Percentiles rank a stretch among this genome's conserved stretches.
These are phyloP conservation scores for Ciborinia camelliae DNA, from an alignment of 2,329 filamentous ascomycete genomes.

Conservation along the genomic window DNA sequence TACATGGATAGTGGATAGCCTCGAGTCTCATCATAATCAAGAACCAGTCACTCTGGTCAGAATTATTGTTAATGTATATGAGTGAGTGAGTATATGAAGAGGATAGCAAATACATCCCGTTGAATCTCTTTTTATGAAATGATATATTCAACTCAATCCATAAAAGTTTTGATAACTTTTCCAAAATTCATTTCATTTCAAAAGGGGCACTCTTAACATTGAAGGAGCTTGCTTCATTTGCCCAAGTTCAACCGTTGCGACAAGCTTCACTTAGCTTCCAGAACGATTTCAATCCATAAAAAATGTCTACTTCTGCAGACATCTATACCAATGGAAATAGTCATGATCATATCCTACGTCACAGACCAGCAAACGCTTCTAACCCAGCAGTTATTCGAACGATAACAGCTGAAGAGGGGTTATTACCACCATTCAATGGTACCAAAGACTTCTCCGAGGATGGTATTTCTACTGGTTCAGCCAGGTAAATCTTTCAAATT, in stretches of 20 bases:
- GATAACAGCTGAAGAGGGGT: conserved; percentile 30
- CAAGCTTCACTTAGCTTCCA: background rate
- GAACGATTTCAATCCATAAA: conserved; percentile 11
- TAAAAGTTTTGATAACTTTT: background rate
- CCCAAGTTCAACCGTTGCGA: background rate
- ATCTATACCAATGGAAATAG: conserved; percentile 29
- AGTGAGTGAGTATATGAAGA: background rate
- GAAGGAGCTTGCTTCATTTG: background rate
- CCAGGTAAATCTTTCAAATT: background rate
- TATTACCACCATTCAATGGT: conserved; percentile 22
- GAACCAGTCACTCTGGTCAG: background rate
- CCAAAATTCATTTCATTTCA: conserved; percentile 6
- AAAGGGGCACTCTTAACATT: conserved; percentile 17
- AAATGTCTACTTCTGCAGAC: conserved; percentile 36
- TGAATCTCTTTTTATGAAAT: conserved; percentile 4
- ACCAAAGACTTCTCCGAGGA: conserved; percentile 24
- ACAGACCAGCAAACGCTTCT: conserved; percentile 31
- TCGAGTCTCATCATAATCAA: background rate
- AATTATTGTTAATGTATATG: background rate
- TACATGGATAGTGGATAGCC: no score
- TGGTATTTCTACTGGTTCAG: conserved; percentile 26
- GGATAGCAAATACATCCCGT: background rate
- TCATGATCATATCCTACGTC: conserved; percentile 37
- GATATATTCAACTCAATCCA: background rate
- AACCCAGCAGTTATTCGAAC: conserved; percentile 33